Conservation (phyloP, 345 rosid genomes). For the Lepidium sativum region DNA sequence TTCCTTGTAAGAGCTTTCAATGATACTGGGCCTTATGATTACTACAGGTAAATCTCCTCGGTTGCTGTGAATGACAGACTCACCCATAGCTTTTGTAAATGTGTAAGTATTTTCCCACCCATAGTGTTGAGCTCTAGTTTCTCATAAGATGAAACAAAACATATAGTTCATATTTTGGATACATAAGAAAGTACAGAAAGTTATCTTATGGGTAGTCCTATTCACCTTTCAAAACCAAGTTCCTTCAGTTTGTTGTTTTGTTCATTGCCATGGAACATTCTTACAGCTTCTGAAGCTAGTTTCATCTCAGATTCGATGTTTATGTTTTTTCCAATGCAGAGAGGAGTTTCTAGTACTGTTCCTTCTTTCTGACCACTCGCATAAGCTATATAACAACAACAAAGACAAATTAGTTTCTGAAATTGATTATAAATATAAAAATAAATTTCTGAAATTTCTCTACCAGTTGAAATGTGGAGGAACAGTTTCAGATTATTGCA, state of each 20-base stretch:
- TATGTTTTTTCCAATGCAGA: constrained; percentile 20
- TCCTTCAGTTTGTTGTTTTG: constrained; percentile 25
- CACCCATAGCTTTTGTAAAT: constrained; percentile 88
- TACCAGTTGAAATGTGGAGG: constrained; percentile 26
- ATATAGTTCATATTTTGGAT: background rate
- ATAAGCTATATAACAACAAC: constrained; percentile 31
- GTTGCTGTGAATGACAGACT: constrained; percentile 39
- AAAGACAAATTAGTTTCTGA: too few species aligned
- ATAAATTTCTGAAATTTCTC: too few species aligned
- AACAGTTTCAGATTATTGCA: constrained; percentile 34
- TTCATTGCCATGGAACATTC: constrained; percentile 9
- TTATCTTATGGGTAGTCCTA: too few species aligned
- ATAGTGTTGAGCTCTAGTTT: constrained; percentile 46
- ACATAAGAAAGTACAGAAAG: background rate
- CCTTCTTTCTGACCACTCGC: constrained; percentile 55
- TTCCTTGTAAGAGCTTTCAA: constrained; percentile 69
- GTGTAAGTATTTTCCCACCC: constrained; percentile 92
- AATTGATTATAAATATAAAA: too few species aligned
- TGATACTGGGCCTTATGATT: constrained; percentile 53
- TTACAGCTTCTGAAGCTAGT: constrained; percentile 22
- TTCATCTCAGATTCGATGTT: constrained; percentile 33
- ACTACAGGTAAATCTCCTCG: constrained; percentile 47
- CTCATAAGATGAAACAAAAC: background rate
- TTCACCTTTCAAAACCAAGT: constrained; percentile 34
- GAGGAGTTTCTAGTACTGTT: constrained; percentile 22